Conservation (phyloP, 306 rosid species). For the Mucuna pruriens region DNA sequence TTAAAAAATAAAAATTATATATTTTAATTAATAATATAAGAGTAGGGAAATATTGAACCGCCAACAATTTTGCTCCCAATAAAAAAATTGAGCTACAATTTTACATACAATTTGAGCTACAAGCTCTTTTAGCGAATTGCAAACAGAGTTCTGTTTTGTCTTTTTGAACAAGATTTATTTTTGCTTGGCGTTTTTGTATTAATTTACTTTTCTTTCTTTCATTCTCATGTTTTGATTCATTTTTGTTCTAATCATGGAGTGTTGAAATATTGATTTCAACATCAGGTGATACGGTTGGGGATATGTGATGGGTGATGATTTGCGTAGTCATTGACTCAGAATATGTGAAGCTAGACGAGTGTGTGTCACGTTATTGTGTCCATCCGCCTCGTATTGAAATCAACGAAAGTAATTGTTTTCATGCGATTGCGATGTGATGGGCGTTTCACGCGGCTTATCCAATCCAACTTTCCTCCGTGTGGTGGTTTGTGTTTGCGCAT, state of each 20-base stretch:
- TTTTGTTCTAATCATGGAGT: neutral
- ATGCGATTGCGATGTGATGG: neutral
- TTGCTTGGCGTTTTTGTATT: no score
- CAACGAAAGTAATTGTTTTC: neutral
- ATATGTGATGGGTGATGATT: neutral
- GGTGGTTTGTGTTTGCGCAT: neutral
- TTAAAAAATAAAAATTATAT: no score
- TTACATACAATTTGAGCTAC: no score
- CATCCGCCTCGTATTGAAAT: neutral
- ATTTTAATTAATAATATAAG: no score
- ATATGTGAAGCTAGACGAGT: neutral
- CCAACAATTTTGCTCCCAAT: no score
- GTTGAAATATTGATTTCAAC: neutral
- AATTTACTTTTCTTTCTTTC: neutral
- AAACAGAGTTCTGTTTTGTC: no score
- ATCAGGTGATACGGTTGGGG: neutral
- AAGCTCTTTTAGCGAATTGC: no score
- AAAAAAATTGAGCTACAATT: no score
- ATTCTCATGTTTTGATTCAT: no score
- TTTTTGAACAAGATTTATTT: no score
- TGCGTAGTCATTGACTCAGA: neutral
- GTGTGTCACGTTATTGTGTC: neutral
- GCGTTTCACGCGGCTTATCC: conserved; percentile 34
- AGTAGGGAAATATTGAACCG: no score
- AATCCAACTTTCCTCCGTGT: neutral